Evolutionary conservation across 805 yeast genomes (phyloP), one percentile per base, ranked within the genome.

Genomic region (Candida patagonica): DNA sequence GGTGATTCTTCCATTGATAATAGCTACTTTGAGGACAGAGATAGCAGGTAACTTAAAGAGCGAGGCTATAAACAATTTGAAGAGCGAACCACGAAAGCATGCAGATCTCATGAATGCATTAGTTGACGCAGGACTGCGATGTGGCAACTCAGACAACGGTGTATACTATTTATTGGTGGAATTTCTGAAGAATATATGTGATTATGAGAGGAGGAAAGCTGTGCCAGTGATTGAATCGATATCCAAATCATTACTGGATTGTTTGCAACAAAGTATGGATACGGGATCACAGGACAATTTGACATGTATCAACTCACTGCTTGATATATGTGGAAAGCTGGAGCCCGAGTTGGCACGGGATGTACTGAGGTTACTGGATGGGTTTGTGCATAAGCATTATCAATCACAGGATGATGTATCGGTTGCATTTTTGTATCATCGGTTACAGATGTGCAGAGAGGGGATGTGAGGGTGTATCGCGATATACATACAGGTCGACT

Each of bases 1-100:
- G 26, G 27, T 22, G 7, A 13, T 33, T 5, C 24, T n/a, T 33
- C 37, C 37, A 12, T 20, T 33, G 19, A 33, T 23, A 12, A 33
- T 23, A 20, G 17, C 37, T 8, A 20, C 26, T 3, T 10, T 33
- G 27, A 23, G 13, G 16, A 29, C n/a, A n/a, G n/a, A n/a, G n/a
- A 17, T 29, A 15, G 16, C 20, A 5, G 31, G 31, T 3, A 12
- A 12, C 26, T 8, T 8, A 24, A 29, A 29, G 9, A 12, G 16
- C 5, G 31, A 6, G 16, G 16, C 13, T 13, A 10, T 8, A 12
- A 8, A 15, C 8, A 10, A 9, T 15, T 13, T 29, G 5, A 24
- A 12, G 26, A 15, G 20, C 5, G n/a, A n/a, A n/a, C n/a, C n/a
- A n/a, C n/a, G n/a, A n/a, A n/a, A n/a, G n/a, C n/a, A n/a, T n/a